Evolutionary conservation across 805 yeast genomes (phyloP), one percentile per base, ranked within the genome.

Genomic region (Jamesozyma hellenica): DNA sequence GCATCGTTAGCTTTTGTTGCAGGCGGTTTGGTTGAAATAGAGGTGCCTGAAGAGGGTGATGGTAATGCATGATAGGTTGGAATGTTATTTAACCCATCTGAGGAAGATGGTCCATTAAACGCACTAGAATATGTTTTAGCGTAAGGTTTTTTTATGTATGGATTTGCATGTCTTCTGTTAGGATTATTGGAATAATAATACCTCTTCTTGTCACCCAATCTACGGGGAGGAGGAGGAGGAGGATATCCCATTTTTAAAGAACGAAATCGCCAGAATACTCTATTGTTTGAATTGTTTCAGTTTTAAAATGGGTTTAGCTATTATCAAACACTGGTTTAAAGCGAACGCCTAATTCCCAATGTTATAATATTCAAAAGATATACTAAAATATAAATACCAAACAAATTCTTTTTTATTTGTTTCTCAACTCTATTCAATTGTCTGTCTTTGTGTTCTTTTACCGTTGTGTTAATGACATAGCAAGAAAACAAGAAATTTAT

Each of bases 101-200:
- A n/a, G 16, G n/a, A 16, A 8, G 36, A 16, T 32, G 32, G 35
- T 1, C 21, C 21, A 18, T 11, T 15, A 32, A 27, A 35, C 12
- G 26, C 31, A 25, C 12, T 16, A 15, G 17, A 11, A 23, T 32
- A 40, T 32, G 39, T 29, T 15, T 41, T 43, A n/a, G 38, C 13
- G 31, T 45, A 51, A 4, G 36, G 32, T 34, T 46, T 47, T 32
- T 47, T 51, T 3, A 41, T 34, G 38, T 44, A 50, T 30, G 46
- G 34, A 23, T 42, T 44, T 3, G 45, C 36, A 28, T 52, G 52
- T 46, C 61, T 50, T 30, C 49, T 44, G 35, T 46, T 48, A 17
- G 58, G 50, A 37, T 46, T 53, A 36, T 49, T 52, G 9, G 51
- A 46, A 33, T 56, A 58, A 36, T 56, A 56, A 39, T 56, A 56